A percentile compares a stretch with the other conserved stretches of the same genome.
These are phyloP conservation scores for Dactylonectria estremocensis DNA, from an alignment of 2,329 filamentous ascomycete species.

Conservation along the genomic window DNA sequence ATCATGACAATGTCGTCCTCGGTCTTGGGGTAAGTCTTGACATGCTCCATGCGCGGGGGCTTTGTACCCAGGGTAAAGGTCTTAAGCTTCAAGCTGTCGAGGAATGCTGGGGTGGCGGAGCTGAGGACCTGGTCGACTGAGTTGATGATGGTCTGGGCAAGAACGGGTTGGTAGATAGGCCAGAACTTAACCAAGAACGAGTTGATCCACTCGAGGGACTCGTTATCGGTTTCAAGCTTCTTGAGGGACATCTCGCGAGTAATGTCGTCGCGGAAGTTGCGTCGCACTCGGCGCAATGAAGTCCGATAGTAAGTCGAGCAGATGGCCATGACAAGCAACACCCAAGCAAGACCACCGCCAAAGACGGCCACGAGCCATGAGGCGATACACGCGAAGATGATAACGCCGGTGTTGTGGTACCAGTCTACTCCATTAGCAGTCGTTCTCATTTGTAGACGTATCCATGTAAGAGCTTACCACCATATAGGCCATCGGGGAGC, in stretches of 20 bases:
- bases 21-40: slow-evolving; percentile 97
- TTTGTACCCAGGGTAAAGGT: slow-evolving; percentile 96
- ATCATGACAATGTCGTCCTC: slow-evolving; percentile 97
- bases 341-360: slow-evolving; percentile 92
- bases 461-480: slow-evolving; percentile 70
- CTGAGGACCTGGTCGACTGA: slow-evolving; percentile 97
- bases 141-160: slow-evolving; percentile 92
- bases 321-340: slow-evolving; percentile 91
- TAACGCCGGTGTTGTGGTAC: slow-evolving; percentile 98
- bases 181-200: slow-evolving; percentile 99
- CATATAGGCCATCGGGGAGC: slow-evolving; percentile 91
- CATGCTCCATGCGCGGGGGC: slow-evolving; percentile 95
- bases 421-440: slow-evolving; percentile 75
- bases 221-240: slow-evolving; percentile 89
- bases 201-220: slow-evolving; percentile 99
- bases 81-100: slow-evolving; percentile 94
- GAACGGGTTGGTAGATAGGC: slow-evolving; percentile 97
- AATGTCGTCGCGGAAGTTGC: slow-evolving; percentile 96
- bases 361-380: slow-evolving; percentile 93
- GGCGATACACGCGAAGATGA: slow-evolving; percentile 90
- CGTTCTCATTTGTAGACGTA: not conserved
- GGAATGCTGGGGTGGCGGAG: slow-evolving; percentile 89
- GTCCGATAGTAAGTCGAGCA: slow-evolving; percentile 98
- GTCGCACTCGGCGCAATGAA: slow-evolving; percentile 90
- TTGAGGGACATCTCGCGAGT: slow-evolving; percentile 90